Evolutionary conservation across 2,329 filamentous ascomycete genomes (phyloP).

Genomic region (Fusarium oxysporum): DNA sequence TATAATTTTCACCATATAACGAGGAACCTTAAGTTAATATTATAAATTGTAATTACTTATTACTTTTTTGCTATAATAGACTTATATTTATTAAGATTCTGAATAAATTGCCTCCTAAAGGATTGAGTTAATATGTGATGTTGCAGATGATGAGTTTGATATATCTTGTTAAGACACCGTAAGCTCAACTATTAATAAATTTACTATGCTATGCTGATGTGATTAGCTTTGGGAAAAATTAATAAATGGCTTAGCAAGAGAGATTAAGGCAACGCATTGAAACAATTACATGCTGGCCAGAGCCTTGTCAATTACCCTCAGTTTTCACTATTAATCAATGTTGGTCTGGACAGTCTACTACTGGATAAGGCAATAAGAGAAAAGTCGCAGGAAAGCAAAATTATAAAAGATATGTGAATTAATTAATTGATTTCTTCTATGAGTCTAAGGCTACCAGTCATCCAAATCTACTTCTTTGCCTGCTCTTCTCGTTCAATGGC

Average conservation of each 20-base stretch:
- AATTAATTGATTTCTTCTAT: accelerated
- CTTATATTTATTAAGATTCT: too few species aligned
- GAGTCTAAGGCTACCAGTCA: accelerated
- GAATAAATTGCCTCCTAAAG: too few species aligned
- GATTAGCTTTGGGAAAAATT: too few species aligned
- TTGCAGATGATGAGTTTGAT: accelerated
- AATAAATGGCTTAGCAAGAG: too few species aligned
- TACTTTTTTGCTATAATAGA: not conserved
- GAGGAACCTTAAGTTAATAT: not conserved
- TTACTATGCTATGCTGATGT: too few species aligned
- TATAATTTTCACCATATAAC: not conserved
- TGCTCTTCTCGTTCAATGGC: constrained; percentile 9
- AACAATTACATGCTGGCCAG: too few species aligned
- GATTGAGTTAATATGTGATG: accelerated
- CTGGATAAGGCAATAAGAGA: accelerated
- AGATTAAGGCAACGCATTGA: too few species aligned
- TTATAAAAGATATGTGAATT: accelerated
- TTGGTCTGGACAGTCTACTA: too few species aligned
- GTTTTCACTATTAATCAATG: too few species aligned
- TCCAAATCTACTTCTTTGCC: not conserved
- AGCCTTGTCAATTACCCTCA: too few species aligned
- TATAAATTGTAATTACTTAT: not conserved
- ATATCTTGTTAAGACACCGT: not conserved
- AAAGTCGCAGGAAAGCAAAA: accelerated
- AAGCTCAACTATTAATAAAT: too few species aligned